phyloP scores from a whole-genome alignment of 2,329 filamentous ascomycete species.

The Metarhizium rileyi region DNA sequence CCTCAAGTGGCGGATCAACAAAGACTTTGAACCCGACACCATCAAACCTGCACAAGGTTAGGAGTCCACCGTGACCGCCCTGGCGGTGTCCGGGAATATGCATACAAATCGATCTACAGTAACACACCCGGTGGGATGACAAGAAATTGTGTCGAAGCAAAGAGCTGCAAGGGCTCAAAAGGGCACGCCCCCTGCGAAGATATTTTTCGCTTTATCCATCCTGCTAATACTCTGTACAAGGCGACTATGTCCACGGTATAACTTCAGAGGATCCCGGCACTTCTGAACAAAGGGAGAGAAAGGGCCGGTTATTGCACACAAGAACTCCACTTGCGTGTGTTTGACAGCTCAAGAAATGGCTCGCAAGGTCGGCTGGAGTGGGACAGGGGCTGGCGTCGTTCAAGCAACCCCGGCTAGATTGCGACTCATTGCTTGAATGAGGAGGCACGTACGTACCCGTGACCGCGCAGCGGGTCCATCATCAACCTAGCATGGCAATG shows the following conservation, averaged over 20 bases:
- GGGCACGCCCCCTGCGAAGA: too few relatives aligned
- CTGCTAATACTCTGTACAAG: neutral
- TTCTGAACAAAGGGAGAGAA: neutral
- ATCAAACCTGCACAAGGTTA: neutral
- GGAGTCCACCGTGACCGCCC: neutral
- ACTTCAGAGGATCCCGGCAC: too few relatives aligned
- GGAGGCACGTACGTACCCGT: neutral
- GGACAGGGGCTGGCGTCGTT: constrained; percentile 14
- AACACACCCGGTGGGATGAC: neutral
- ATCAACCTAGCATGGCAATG: too few relatives aligned
- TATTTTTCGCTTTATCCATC: neutral
- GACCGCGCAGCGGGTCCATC: neutral
- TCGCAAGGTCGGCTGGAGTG: constrained; percentile 26
- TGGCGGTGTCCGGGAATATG: neutral
- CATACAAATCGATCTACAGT: neutral
- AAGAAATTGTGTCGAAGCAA: neutral
- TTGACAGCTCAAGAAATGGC: constrained; percentile 7
- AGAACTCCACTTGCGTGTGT: constrained; percentile 1
- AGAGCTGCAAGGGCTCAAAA: neutral
- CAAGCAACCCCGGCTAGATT: neutral
- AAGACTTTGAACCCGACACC: neutral
- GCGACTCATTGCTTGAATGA: neutral
- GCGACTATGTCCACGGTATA: too few relatives aligned
- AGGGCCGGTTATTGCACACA: neutral
- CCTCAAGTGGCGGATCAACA: neutral